Conservation (phyloP, 2,329 filamentous ascomycete species). For the Aspergillus unguis region DNA sequence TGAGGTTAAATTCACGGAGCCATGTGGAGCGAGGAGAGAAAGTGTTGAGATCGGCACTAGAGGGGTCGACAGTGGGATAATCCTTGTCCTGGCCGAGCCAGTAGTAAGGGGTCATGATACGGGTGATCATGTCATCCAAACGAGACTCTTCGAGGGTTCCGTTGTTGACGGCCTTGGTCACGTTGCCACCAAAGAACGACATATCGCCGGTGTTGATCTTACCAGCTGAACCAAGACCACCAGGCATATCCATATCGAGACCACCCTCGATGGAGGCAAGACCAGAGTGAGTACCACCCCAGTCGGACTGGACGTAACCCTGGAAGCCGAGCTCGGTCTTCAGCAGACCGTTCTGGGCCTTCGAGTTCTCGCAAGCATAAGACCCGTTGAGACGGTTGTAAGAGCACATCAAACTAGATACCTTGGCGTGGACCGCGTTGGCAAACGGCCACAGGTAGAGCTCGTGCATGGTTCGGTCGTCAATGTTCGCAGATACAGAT, state of each 20-base stretch:
- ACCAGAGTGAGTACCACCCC: slow-evolving; percentile 45
- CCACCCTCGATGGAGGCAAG: slow-evolving; percentile 47
- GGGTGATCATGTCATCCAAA: slow-evolving; percentile 47
- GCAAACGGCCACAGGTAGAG: slow-evolving; percentile 43
- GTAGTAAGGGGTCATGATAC: slow-evolving; percentile 49
- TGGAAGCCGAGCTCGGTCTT: slow-evolving; percentile 53
- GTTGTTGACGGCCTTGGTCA: slow-evolving; percentile 31
- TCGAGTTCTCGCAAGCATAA: slow-evolving; percentile 49
- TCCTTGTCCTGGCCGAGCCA: slow-evolving; percentile 43
- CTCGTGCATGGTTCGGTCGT: slow-evolving; percentile 72
- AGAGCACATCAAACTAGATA: slow-evolving; percentile 50
- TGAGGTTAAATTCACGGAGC: slow-evolving; percentile 18
- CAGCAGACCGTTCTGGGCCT: slow-evolving; percentile 46
- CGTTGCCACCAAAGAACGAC: slow-evolving; percentile 23
- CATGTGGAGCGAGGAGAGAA: slow-evolving; percentile 14
- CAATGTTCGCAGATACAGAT: slow-evolving; percentile 52
- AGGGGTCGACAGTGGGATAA: slow-evolving; percentile 33
- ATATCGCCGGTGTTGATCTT: slow-evolving; percentile 33
- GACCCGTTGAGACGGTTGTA: slow-evolving; percentile 47
- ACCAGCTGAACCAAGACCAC: slow-evolving; percentile 30
- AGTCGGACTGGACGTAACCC: slow-evolving; percentile 47
- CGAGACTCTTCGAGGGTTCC: slow-evolving; percentile 40
- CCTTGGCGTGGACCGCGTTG: slow-evolving; percentile 66
- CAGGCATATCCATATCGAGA: slow-evolving; percentile 36
- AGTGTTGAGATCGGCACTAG: slow-evolving; percentile 8